Evolutionary conservation across 2,329 filamentous ascomycete genomes (phyloP).

Genomic region (Huntiella bhutanensis): DNA sequence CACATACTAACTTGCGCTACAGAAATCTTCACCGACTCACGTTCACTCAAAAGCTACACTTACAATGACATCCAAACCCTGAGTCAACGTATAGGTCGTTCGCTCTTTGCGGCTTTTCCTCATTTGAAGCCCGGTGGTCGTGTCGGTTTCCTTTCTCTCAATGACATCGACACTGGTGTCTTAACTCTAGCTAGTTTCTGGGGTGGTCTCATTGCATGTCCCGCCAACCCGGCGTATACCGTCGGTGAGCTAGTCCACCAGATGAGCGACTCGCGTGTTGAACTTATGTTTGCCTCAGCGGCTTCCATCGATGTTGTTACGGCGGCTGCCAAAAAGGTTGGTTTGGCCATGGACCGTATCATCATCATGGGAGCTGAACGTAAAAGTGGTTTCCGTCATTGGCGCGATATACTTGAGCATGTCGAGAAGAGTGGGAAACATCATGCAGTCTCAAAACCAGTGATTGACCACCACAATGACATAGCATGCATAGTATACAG

Average conservation of each 20-base stretch:
- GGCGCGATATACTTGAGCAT: constrained; percentile 37
- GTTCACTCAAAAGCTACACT: constrained; percentile 50
- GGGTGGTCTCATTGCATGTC: constrained; percentile 67
- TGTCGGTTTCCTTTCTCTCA: constrained; percentile 65
- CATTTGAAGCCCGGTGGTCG: constrained; percentile 67
- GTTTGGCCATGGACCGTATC: constrained; percentile 52
- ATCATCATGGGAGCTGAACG: constrained; percentile 54
- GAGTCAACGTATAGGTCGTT: constrained; percentile 61
- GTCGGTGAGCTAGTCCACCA: constrained; percentile 69
- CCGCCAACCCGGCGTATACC: constrained; percentile 77
- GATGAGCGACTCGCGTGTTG: constrained; percentile 58
- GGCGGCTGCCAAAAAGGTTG: constrained; percentile 49
- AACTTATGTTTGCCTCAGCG: constrained; percentile 55
- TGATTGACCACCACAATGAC: constrained; percentile 48
- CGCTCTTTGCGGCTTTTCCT: constrained; percentile 51
- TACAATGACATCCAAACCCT: constrained; percentile 45
- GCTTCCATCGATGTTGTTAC: constrained; percentile 43
- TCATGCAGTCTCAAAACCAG: constrained; percentile 20
- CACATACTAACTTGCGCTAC: constrained; percentile 10
- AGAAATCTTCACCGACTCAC: constrained; percentile 65
- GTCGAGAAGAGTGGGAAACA: neutral
- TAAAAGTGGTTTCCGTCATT: constrained; percentile 51
- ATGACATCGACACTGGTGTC: constrained; percentile 65
- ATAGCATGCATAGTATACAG: constrained; percentile 75
- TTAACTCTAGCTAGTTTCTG: constrained; percentile 64